Conservation (phyloP, 2,329 filamentous ascomycete genomes). For the Tolypocladium endophyticum region DNA sequence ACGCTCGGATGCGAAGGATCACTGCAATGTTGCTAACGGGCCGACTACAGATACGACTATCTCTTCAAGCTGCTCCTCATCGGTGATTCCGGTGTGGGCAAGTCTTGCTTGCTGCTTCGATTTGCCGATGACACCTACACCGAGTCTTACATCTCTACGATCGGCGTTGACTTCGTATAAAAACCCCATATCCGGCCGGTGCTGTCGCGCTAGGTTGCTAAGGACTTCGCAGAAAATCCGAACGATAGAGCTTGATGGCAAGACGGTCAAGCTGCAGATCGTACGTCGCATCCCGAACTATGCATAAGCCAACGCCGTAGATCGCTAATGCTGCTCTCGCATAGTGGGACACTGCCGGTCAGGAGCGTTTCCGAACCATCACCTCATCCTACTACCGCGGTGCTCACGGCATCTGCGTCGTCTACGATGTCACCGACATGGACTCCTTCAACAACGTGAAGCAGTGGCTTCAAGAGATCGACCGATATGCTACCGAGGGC, state of each 20-base stretch:
- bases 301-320: background rate
- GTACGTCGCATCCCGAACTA: slow-evolving; percentile 42
- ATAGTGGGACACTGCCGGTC: slow-evolving; percentile 97
- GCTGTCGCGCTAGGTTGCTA: slow-evolving; percentile 2
- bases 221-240: slow-evolving; percentile 74
- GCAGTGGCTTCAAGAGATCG: slow-evolving; percentile 99
- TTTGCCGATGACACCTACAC: slow-evolving; percentile 99
- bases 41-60: slow-evolving; percentile 83
- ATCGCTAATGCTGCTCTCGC: slow-evolving; percentile 1
- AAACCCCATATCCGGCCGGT: background rate
- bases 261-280: slow-evolving; percentile 99
- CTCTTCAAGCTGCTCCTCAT: slow-evolving; percentile 99
- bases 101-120: slow-evolving; percentile 95
- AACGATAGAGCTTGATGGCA: slow-evolving; percentile 98
- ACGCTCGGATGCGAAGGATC: background rate
- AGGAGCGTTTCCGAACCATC: slow-evolving; percentile 99
- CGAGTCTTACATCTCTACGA: slow-evolving; percentile 99
- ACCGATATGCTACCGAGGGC: slow-evolving; percentile 96
- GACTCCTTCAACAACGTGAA: slow-evolving; percentile 99
- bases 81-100: slow-evolving; percentile 99
- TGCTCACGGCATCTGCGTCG: slow-evolving; percentile 97
- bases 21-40: slow-evolving; percentile 10
- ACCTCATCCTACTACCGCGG: slow-evolving; percentile 99
- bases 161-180: slow-evolving; percentile 97
- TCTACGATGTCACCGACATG: slow-evolving; percentile 99